Base-by-base conservation (phyloP, 2,329 filamentous ascomycete species). In the Xenosphaeropsis pyriputrescens region DNA sequence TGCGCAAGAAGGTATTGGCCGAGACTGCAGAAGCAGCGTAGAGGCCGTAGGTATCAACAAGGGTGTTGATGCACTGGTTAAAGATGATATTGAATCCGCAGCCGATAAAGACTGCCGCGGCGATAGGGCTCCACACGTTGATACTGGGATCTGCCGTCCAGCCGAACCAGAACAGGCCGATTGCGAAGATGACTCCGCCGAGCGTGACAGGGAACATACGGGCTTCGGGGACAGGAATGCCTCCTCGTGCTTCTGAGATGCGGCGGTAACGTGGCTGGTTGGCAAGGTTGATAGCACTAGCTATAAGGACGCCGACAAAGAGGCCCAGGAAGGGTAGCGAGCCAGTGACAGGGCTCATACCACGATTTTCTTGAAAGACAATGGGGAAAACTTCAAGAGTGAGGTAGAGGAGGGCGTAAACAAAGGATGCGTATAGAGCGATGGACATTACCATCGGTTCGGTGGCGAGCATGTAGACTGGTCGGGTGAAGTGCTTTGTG, bases 341-440 rank as follows among this genome's bases (percentile, higher is more conserved):
- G 4, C 65, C 61, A 48, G 81, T 63, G 31, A 73, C 63, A 9
- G 70, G 59, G 38, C 61, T 67, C 57, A 84, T 84, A 40, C 56
- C 54, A 48, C 84, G 70, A 14, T 68, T 70, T 11, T 63, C 67
- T 16, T 61, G 47, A 55, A 83, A 84, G n/a, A 82, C 70, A 2
- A 83, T 62, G 0, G 79, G 77, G 9, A 85, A 67, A 3, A 56
- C 58, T 45, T 53, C 58, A 31, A 61, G 54, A 65, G 75, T 59
- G 41, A 85, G 63, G 53, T 83, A 85, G 0, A 85, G 62, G 1
- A 83, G 66, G 0, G 72, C 76, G 75, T 78, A 85, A 35, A 69
- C 72, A 54, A 85, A 85, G 0, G 76, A 65, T 0, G 77, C 71
- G 75, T 81, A 85, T 3, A 81, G 58, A 0, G 72, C 75, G 57